These are phyloP conservation scores for Astrothelium subdiscretum DNA, from an alignment of 495 filamentous ascomycete genomes.

Conservation along the genomic window DNA sequence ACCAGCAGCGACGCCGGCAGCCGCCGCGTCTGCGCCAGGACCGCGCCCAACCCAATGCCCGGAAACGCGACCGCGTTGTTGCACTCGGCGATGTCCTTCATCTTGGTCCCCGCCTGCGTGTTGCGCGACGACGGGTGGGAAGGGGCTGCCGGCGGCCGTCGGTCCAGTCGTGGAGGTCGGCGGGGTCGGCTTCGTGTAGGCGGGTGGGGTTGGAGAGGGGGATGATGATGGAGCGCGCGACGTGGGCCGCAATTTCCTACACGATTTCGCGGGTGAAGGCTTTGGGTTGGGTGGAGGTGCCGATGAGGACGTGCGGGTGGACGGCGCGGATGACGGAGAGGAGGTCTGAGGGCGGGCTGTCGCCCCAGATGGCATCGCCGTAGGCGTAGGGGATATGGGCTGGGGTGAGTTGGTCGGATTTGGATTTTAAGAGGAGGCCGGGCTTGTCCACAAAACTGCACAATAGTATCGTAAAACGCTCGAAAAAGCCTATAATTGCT, in stretches of 20 bases:
- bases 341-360: slow-evolving; percentile 43
- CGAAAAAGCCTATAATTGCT: too few relatives aligned
- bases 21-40: slow-evolving; percentile 51
- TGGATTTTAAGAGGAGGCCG: slow-evolving; percentile 59
- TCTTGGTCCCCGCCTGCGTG: slow-evolving; percentile 48
- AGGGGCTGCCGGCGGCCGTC: slow-evolving; percentile 66
- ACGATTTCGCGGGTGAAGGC: slow-evolving; percentile 67
- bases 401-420: slow-evolving; percentile 44
- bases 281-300: slow-evolving; percentile 72
- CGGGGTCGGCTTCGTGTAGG: slow-evolving; percentile 70
- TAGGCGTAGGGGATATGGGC: slow-evolving; percentile 59
- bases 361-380: slow-evolving; percentile 51
- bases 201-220: slow-evolving; percentile 79
- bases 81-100: slow-evolving; percentile 70
- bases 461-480: too few relatives aligned
- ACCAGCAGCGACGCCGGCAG: slow-evolving; percentile 74
- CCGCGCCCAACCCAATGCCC: slow-evolving; percentile 69
- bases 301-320: slow-evolving; percentile 71
- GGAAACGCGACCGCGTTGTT: slow-evolving; percentile 87
- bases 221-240: slow-evolving; percentile 67
- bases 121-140: slow-evolving; percentile 62
- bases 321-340: slow-evolving; percentile 56
- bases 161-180: slow-evolving; percentile 71
- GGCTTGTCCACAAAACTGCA: slow-evolving; percentile 74
- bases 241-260: slow-evolving; percentile 66